Evolutionary conservation across 1,284 basidiomycete species (phyloP), one percentile per base, ranked within the genome.

Genomic region (Rhizoctonia solani): DNA sequence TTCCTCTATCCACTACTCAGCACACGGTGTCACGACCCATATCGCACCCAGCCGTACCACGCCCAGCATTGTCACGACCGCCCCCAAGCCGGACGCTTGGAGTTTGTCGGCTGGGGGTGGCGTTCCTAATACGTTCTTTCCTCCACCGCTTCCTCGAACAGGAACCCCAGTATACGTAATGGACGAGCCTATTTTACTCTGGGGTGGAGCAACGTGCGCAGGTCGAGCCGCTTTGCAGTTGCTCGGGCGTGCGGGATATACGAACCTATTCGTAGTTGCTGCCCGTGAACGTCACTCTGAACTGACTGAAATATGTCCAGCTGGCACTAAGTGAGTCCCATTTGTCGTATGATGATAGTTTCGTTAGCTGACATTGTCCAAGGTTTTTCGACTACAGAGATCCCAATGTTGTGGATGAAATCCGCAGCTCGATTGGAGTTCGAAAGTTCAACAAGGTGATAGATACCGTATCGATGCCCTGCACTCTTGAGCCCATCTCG

Each of bases 311-410:
- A 21, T 61, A 27, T 27, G 23, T n/a, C 46, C 58, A 13, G 1
- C 27, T 21, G 58, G 58, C 27, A 61, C 58, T 8, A 49, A 16
- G 58, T 61, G 19, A 39, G 46, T 34, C 30, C n/a, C 6, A 9
- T 14, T 19, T 3, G 21, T 41, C 32, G 13, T 3, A 5, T 25
- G 14, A 34, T 30, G 30, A 4, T 3, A 8, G 19, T 6, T 9
- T 32, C 9, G 46, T 8, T 8, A 50, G 8, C 14, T 39, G 16
- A 39, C 37, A 39, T 21, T 19, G 19, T 55, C 2, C 3, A 8
- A 61, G 58, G n/a, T 61, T 61, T 30, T 61, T 61, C 19, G 58
- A 61, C 32, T 61, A 61, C 23, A 32, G 58, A 21, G 27, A 49
- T 13, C 29, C 58, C 9, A 39, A 50, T 3, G 46, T 61, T 8